A percentile compares a stretch with the other conserved stretches of the same genome.
Evolutionary conservation across 2,329 filamentous ascomycete species (phyloP).

Genomic region (Teratosphaeria pseudoeucalypti): DNA sequence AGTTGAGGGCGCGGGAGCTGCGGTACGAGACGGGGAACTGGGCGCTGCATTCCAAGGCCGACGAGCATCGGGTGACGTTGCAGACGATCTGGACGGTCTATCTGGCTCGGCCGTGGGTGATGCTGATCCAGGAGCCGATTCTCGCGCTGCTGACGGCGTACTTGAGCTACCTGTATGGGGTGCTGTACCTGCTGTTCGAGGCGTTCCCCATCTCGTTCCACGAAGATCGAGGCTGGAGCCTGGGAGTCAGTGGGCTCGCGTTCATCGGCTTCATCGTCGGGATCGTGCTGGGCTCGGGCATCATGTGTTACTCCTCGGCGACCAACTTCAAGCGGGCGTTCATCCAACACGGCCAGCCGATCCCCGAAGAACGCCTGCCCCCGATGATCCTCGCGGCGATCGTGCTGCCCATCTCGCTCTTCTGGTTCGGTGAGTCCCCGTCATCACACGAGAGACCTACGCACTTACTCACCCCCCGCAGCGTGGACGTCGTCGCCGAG

Average conservation of each 20-base stretch:
- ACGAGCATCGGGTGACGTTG: constrained; percentile 32
- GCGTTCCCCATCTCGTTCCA: constrained; percentile 27
- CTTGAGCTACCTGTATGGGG: constrained; percentile 20
- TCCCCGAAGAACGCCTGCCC: constrained; percentile 35
- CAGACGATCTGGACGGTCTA: constrained; percentile 17
- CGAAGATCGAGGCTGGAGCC: constrained; percentile 15
- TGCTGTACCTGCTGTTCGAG: constrained; percentile 32
- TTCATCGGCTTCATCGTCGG: constrained; percentile 18
- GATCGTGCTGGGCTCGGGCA: constrained; percentile 11
- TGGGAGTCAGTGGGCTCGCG: constrained; percentile 16
- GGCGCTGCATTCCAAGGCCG: constrained; percentile 35
- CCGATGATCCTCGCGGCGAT: constrained; percentile 35
- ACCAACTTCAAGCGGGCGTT: constrained; percentile 13
- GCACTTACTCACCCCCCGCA: background rate
- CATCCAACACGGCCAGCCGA: constrained; percentile 9
- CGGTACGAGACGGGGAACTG: constrained; percentile 39
- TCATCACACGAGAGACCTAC: background rate
- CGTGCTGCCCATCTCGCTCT: constrained; percentile 33
- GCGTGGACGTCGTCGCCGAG: constrained; percentile 28
- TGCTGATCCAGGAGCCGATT: constrained; percentile 21
- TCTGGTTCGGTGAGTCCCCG: constrained; percentile 30
- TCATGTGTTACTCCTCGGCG: constrained; percentile 14
- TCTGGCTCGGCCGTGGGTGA: constrained; percentile 17
- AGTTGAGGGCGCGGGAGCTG: constrained; percentile 38
- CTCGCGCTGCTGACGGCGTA: constrained; percentile 21